Percentiles rank a stretch among this genome's conserved stretches.
phyloP scores from a whole-genome alignment of 352 stramenopile genomes.

The Phytophthora pistaciae region DNA sequence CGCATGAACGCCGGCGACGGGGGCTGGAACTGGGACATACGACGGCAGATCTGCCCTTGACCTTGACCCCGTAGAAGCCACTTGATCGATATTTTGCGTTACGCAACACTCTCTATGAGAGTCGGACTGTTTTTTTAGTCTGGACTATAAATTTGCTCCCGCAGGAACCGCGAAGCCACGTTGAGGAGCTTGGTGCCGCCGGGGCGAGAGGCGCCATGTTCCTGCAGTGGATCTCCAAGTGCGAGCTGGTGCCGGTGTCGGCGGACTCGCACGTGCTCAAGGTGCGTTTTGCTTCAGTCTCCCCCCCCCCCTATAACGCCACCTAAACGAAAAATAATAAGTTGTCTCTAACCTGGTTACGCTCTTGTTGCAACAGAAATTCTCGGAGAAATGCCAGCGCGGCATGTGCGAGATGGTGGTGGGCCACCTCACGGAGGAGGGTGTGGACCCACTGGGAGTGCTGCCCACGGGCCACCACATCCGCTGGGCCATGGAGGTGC shows the following conservation, averaged over 20 bases:
- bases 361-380: slow-evolving; percentile 59
- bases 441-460: slow-evolving; percentile 55
- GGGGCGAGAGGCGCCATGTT: slow-evolving; percentile 62
- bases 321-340: neutral
- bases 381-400: slow-evolving; percentile 89
- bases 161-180: neutral
- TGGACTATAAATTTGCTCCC: neutral
- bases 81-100: neutral
- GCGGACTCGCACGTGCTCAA: slow-evolving; percentile 86
- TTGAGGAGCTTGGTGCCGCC: neutral
- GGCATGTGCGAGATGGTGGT: slow-evolving; percentile 88
- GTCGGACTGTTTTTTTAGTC: too few species aligned
- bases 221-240: slow-evolving; percentile 89
- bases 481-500: slow-evolving; percentile 87
- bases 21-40: slow-evolving; percentile 38
- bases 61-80: neutral
- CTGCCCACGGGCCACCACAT: slow-evolving; percentile 83
- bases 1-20: slow-evolving; percentile 27
- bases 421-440: slow-evolving; percentile 65
- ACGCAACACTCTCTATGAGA: too few species aligned
- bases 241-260: slow-evolving; percentile 78
- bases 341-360: neutral
- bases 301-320: neutral
- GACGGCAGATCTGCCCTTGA: neutral
- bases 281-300: slow-evolving; percentile 27